Percentiles rank a stretch among this genome's conserved stretches.
Conservation (phyloP, 805 yeast genomes). For the Yarrowia sp. region DNA sequence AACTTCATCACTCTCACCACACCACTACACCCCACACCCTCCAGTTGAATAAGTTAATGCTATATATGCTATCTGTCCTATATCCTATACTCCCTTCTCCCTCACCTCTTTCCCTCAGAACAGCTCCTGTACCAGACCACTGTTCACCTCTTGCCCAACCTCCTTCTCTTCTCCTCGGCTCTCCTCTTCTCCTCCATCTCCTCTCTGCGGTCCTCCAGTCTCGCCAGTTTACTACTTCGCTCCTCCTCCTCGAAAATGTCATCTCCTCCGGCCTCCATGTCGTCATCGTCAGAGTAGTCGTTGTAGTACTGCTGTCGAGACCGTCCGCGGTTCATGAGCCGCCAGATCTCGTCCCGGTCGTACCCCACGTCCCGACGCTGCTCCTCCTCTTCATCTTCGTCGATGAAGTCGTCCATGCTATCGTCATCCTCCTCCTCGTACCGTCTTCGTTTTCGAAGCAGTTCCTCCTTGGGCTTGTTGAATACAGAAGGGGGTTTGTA, state of each 20-base stretch:
- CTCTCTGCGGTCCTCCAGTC: conserved; percentile 77
- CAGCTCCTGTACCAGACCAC: too few species aligned
- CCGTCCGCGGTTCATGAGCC: conserved; percentile 73
- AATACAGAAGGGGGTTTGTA: conserved; percentile 58
- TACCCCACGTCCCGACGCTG: conserved; percentile 56
- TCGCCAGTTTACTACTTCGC: conserved; percentile 69
- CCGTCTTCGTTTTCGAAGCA: conserved; percentile 64
- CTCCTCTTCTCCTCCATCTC: conserved; percentile 48
- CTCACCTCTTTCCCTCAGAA: too few species aligned
- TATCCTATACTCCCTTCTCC: too few species aligned
- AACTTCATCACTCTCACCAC: too few species aligned
- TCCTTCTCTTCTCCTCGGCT: conserved; percentile 42
- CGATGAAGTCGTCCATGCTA: conserved; percentile 41
- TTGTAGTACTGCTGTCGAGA: conserved; percentile 57
- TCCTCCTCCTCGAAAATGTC: conserved; percentile 87
- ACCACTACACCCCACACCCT: too few species aligned
- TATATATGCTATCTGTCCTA: conserved; percentile 4
- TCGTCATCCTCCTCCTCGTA: conserved; percentile 52
- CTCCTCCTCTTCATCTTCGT: conserved; percentile 46
- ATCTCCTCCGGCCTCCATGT: conserved; percentile 95
- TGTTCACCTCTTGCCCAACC: neutral
- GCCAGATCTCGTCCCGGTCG: conserved; percentile 89
- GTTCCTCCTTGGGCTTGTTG: conserved; percentile 50
- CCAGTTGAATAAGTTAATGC: conserved; percentile 26
- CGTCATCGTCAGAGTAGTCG: conserved; percentile 58